Percentiles rank a stretch among this genome's conserved stretches.
phyloP scores from a whole-genome alignment of 306 rosid species.

The Trifolium dubium region DNA sequence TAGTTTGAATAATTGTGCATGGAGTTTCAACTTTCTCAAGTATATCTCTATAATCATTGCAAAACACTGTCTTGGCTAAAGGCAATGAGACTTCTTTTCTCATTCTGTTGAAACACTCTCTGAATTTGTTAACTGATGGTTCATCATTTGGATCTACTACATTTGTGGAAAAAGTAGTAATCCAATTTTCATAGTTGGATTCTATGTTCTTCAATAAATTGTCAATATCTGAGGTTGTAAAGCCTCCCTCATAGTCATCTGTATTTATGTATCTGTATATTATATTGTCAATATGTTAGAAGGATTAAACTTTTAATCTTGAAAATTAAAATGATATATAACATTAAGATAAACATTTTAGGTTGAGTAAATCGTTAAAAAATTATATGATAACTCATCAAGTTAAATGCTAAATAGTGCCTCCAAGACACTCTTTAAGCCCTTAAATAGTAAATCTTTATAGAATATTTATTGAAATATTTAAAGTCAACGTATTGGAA shows the following conservation, averaged over 20 bases:
- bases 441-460: no score
- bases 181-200: slow-evolving; percentile 68
- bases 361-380: neutral
- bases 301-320: neutral
- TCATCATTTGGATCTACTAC: slow-evolving; percentile 65
- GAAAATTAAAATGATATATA: neutral
- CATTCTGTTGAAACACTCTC: slow-evolving; percentile 61
- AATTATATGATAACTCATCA: no score
- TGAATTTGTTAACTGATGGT: slow-evolving; percentile 55
- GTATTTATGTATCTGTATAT: slow-evolving; percentile 64
- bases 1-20: slow-evolving; percentile 73
- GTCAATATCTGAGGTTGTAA: slow-evolving; percentile 60
- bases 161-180: slow-evolving; percentile 47
- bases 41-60: slow-evolving; percentile 61
- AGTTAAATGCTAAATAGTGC: no score
- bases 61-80: slow-evolving; percentile 72
- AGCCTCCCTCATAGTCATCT: slow-evolving; percentile 83
- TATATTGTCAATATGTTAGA: slow-evolving; percentile 34
- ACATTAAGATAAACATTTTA: neutral
- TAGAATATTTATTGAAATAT: no score
- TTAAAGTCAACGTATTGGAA: no score
- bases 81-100: slow-evolving; percentile 57
- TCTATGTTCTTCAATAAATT: slow-evolving; percentile 58
- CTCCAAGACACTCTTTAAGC: no score
- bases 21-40: slow-evolving; percentile 75